Conservation (phyloP, 257 asterid genomes). For the Solanum stenotomum region DNA sequence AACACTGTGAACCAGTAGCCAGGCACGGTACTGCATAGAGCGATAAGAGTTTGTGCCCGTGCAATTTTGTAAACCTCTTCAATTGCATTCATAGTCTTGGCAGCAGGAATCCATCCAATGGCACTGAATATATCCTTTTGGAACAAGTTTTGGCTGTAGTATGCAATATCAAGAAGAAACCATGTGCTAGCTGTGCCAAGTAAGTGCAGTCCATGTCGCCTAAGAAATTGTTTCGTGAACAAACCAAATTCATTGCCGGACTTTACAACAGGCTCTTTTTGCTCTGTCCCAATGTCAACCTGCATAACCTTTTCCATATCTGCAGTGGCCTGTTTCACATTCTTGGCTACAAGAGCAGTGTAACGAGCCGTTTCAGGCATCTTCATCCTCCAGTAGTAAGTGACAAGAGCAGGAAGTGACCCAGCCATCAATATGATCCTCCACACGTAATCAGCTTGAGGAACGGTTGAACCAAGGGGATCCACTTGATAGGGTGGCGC, state of each 20-base stretch:
- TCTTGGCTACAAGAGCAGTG: too few species aligned
- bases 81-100: constrained; percentile 39
- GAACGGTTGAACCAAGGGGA: constrained; percentile 33
- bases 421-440: constrained; percentile 51
- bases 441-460: constrained; percentile 53
- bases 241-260: background rate
- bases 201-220: constrained; percentile 49
- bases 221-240: constrained; percentile 31
- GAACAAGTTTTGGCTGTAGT: constrained; percentile 53
- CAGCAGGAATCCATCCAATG: constrained; percentile 56
- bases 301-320: too few species aligned
- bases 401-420: constrained; percentile 38
- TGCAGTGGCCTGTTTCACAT: too few species aligned
- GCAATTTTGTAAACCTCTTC: constrained; percentile 41
- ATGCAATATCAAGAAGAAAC: constrained; percentile 58
- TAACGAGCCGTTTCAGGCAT: too few species aligned
- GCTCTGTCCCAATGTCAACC: too few species aligned
- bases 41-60: constrained; percentile 50
- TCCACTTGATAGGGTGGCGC: constrained; percentile 42
- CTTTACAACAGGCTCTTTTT: too few species aligned
- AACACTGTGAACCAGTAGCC: constrained; percentile 38
- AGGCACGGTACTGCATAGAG: constrained; percentile 52
- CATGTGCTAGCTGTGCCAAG: constrained; percentile 51
- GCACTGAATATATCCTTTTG: constrained; percentile 58
- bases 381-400: constrained; percentile 37